These are phyloP conservation scores for Diaporthe sp. DNA, from an alignment of 2,329 filamentous ascomycete species.

Conservation along the genomic window DNA sequence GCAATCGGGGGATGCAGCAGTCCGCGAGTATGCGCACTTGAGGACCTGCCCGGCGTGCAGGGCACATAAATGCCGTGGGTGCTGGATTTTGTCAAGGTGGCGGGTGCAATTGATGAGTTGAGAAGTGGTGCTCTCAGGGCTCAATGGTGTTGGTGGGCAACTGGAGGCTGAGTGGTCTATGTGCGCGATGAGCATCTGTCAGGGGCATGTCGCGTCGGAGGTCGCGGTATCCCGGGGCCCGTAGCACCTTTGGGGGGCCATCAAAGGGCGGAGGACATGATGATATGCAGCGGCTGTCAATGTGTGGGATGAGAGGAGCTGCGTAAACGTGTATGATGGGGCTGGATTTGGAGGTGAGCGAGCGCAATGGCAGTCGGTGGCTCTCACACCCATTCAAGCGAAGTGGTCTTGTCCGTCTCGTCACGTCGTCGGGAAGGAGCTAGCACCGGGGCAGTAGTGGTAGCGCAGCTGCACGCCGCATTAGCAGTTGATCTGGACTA, in stretches of 20 bases:
- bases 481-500: constrained; percentile 9
- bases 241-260: constrained; percentile 12
- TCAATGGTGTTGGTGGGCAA: neutral
- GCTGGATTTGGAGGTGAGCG: neutral
- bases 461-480: constrained; percentile 14
- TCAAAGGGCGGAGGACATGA: constrained; percentile 28
- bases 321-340: neutral
- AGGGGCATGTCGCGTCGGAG: constrained; percentile 30
- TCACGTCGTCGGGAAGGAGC: constrained; percentile 12
- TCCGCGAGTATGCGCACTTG: neutral
- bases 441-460: neutral
- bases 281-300: neutral
- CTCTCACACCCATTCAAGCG: neutral
- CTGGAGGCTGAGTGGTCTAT: neutral
- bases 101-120: neutral
- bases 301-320: constrained; percentile 3
- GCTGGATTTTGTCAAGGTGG: neutral
- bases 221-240: constrained; percentile 24
- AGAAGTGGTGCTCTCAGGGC: neutral
- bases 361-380: constrained; percentile 3
- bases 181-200: neutral
- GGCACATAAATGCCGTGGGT: neutral
- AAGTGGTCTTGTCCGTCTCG: neutral
- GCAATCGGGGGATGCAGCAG: neutral
- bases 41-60: neutral